Evolutionary conservation across 768 basidiomycete genomes (phyloP).

Genomic region (Phylloporus arenicola): DNA sequence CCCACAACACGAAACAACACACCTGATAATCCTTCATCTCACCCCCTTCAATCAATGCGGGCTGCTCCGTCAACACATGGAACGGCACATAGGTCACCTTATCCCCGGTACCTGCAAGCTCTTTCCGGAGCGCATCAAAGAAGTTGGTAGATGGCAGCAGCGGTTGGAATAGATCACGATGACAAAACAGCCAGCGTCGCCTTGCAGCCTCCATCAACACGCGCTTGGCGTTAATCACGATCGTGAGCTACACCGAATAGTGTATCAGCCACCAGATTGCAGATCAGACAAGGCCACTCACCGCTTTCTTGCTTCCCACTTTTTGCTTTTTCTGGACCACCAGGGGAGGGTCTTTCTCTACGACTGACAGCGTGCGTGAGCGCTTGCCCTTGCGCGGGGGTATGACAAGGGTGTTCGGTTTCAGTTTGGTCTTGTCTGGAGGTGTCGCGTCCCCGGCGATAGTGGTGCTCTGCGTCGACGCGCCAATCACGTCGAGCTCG

Average conservation of each 20-base stretch:
- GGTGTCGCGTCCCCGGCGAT: conserved; percentile 27
- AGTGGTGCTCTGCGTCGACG: conserved; percentile 26
- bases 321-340: conserved; percentile 27
- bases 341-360: neutral
- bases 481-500: conserved; percentile 27
- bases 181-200: conserved; percentile 42
- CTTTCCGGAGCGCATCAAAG: conserved; percentile 33
- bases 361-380: conserved; percentile 5
- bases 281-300: conserved; percentile 15
- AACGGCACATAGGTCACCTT: conserved; percentile 31
- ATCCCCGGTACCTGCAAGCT: conserved; percentile 25
- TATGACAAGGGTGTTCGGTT: conserved; percentile 7
- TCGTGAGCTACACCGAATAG: conserved; percentile 34
- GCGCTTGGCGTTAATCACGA: conserved; percentile 33
- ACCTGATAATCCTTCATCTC: conserved; percentile 72
- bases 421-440: conserved; percentile 1
- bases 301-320: conserved; percentile 37
- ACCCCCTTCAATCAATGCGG: conserved; percentile 47
- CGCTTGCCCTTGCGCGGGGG: conserved; percentile 18
- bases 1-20: conserved; percentile 4
- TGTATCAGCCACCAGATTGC: neutral
- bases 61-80: conserved; percentile 42
- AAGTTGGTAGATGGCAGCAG: conserved; percentile 41
- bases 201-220: conserved; percentile 37
- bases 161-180: conserved; percentile 42